phyloP scores from a whole-genome alignment of 2,329 filamentous ascomycete species.

The Botrytis fragariae region DNA sequence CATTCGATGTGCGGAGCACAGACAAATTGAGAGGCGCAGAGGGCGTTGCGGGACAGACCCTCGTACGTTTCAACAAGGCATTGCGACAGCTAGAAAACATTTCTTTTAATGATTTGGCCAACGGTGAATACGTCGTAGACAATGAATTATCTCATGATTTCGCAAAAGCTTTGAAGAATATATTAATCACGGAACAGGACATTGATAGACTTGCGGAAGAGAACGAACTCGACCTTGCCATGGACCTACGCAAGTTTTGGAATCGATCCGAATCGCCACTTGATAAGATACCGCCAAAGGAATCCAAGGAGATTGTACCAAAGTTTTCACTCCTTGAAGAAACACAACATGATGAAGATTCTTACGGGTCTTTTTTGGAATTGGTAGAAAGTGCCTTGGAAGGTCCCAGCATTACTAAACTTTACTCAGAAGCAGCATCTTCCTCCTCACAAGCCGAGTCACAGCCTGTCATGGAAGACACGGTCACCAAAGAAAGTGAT shows the following conservation, averaged over 20 bases:
- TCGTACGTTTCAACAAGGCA: slow-evolving; percentile 2
- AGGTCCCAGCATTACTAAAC: background rate
- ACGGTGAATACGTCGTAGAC: background rate
- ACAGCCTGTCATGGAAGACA: no score
- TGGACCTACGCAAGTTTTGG: background rate
- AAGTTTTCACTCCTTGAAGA: background rate
- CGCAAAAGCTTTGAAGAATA: background rate
- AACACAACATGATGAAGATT: background rate
- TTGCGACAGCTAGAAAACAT: background rate
- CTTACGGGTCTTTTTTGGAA: background rate
- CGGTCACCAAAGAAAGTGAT: background rate
- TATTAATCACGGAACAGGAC: background rate
- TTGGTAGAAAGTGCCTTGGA: background rate
- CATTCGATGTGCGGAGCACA: background rate
- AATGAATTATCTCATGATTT: background rate
- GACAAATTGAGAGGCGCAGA: background rate
- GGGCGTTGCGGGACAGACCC: background rate
- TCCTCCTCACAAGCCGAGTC: background rate
- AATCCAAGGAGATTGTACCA: background rate
- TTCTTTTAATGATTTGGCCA: background rate
- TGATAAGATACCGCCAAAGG: background rate
- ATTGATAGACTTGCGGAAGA: background rate
- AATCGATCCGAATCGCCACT: background rate
- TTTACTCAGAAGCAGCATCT: background rate
- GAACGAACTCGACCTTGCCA: background rate